Percentiles rank a stretch among this genome's conserved stretches.
phyloP scores from a whole-genome alignment of 2,329 filamentous ascomycete species.

The Alternaria gaisen region DNA sequence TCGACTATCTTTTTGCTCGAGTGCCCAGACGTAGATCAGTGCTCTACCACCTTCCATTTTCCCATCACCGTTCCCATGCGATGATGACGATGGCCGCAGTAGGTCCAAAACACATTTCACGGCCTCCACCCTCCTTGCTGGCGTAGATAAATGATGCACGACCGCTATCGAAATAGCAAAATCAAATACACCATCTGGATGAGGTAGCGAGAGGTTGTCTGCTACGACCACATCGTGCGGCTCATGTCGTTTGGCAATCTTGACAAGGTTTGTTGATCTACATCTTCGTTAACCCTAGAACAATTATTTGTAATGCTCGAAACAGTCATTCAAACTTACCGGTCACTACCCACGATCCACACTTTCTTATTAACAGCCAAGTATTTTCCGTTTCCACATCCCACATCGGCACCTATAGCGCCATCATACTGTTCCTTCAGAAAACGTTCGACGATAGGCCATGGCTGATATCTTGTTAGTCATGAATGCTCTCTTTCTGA shows the following conservation, averaged over 20 bases:
- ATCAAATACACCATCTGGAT: slow-evolving; percentile 72
- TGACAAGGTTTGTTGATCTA: slow-evolving; percentile 67
- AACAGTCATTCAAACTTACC: slow-evolving; percentile 61
- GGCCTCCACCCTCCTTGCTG: slow-evolving; percentile 74
- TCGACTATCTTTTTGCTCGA: slow-evolving; percentile 88
- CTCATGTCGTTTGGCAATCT: slow-evolving; percentile 63
- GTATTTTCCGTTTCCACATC: slow-evolving; percentile 98
- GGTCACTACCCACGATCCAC: slow-evolving; percentile 85
- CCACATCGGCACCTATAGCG: slow-evolving; percentile 85
- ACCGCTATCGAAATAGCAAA: slow-evolving; percentile 96
- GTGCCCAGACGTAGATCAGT: slow-evolving; percentile 91
- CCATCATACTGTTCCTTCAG: slow-evolving; percentile 72
- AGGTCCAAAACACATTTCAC: slow-evolving; percentile 75
- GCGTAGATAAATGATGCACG: slow-evolving; percentile 89
- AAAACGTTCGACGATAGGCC: slow-evolving; percentile 89
- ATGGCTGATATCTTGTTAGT: slow-evolving; percentile 66
- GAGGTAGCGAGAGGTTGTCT: slow-evolving; percentile 84
- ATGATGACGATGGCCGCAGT: slow-evolving; percentile 53
- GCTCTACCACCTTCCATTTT: slow-evolving; percentile 64
- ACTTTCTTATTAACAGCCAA: slow-evolving; percentile 73
- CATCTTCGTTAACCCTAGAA: not conserved
- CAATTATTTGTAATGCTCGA: not conserved
- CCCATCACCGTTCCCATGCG: not conserved
- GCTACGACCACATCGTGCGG: slow-evolving; percentile 78
- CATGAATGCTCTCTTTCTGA: not conserved